Evolutionary conservation across 345 rosid species (phyloP).

Genomic region (Excoecaria cochinchinensis): DNA sequence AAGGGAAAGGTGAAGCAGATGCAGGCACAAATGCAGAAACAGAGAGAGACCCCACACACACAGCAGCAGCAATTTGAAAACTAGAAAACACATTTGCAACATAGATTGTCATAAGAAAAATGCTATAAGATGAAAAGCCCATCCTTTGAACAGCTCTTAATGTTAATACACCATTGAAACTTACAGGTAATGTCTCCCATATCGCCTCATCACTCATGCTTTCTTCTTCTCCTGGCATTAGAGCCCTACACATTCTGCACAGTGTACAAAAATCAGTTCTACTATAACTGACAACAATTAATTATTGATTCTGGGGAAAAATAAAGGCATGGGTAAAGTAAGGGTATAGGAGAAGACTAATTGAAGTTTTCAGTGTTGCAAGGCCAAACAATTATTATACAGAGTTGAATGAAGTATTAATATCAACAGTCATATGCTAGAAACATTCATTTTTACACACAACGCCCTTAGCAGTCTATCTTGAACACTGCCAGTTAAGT

Average conservation of each 20-base stretch:
- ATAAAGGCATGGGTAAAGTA: background rate
- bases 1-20: no score
- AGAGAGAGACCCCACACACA: no score
- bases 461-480: background rate
- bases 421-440: background rate
- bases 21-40: no score
- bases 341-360: conserved; percentile 2
- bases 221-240: conserved; percentile 95
- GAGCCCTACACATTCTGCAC: conserved; percentile 87
- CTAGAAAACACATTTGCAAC: no score
- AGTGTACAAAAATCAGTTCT: conserved; percentile 20
- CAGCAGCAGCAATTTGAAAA: no score
- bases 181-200: conserved; percentile 97
- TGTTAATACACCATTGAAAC: conserved; percentile 28
- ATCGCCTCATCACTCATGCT: conserved; percentile 83
- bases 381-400: conserved; percentile 3
- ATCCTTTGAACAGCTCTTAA: conserved; percentile 6
- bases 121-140: background rate
- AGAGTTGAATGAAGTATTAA: background rate
- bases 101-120: no score
- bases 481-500: background rate
- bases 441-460: background rate
- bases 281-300: background rate
- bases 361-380: background rate
- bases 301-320: background rate